Percentiles rank a stretch among this genome's conserved stretches.
These are phyloP conservation scores for Trichoderma atroviride DNA, from an alignment of 2,329 filamentous ascomycete genomes.

Conservation along the genomic window DNA sequence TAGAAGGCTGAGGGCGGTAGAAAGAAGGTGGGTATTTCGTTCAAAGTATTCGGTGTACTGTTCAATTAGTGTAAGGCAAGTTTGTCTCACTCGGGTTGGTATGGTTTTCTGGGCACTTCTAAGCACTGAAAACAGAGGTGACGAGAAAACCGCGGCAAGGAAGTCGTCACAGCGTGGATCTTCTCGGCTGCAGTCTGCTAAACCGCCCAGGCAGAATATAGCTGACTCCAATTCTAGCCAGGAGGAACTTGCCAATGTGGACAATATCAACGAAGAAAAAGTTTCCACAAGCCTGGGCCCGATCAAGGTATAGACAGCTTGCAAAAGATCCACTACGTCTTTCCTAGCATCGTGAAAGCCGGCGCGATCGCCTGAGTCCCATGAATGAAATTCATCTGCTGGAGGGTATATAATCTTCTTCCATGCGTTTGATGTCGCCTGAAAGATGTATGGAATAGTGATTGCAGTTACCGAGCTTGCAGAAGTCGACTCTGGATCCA, in stretches of 20 bases:
- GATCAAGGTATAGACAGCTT: conserved; percentile 67
- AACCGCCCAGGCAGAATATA: conserved; percentile 64
- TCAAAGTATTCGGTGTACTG: conserved; percentile 78
- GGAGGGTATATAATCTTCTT: conserved; percentile 70
- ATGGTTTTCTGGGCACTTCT: conserved; percentile 54
- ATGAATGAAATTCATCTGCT: conserved; percentile 57
- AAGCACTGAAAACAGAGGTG: conserved; percentile 59
- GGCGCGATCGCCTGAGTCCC: conserved; percentile 70
- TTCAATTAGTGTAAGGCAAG: conserved; percentile 70
- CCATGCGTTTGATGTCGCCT: conserved; percentile 68
- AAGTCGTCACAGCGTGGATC: conserved; percentile 60
- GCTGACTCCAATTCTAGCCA: conserved; percentile 65
- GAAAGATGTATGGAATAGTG: conserved; percentile 62
- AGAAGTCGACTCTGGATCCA: conserved; percentile 50
- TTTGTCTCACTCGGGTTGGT: conserved; percentile 65
- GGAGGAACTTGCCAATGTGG: conserved; percentile 50
- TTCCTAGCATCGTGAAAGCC: conserved; percentile 73
- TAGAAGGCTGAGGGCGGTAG: conserved; percentile 71
- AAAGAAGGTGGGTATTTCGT: conserved; percentile 66
- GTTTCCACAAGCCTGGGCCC: conserved; percentile 58
- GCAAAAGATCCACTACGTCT: conserved; percentile 77
- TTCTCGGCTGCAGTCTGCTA: conserved; percentile 67
- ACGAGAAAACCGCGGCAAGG: conserved; percentile 63
- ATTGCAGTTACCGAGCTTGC: conserved; percentile 58
- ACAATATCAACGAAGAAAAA: conserved; percentile 59